Evolutionary conservation across 2,329 filamentous ascomycete species (phyloP).

Genomic region (Juglanconis sp.): DNA sequence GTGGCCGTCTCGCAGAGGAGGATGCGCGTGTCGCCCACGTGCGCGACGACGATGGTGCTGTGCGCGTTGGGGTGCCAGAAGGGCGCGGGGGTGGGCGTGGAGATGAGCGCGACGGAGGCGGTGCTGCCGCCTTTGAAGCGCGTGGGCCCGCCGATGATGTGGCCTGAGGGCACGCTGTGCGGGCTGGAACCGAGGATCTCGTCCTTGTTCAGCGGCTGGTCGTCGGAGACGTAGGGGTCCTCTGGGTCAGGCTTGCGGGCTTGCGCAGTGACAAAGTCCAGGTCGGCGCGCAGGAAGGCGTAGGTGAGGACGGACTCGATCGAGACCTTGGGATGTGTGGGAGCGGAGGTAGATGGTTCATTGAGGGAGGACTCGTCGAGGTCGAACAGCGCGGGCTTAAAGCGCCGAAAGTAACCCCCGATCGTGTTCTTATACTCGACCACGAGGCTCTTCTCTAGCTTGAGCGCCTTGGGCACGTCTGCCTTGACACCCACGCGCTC

Average conservation of each 20-base stretch:
- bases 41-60: slow-evolving; percentile 79
- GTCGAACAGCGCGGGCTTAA: slow-evolving; percentile 75
- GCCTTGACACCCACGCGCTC: slow-evolving; percentile 47
- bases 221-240: slow-evolving; percentile 68
- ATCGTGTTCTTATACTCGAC: slow-evolving; percentile 78
- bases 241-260: slow-evolving; percentile 74
- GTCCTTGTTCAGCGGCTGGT: slow-evolving; percentile 71
- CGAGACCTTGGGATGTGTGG: slow-evolving; percentile 39
- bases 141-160: slow-evolving; percentile 67
- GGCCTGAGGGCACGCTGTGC: slow-evolving; percentile 50
- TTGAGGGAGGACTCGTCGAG: slow-evolving; percentile 28
- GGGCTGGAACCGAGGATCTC: slow-evolving; percentile 71
- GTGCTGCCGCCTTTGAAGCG: slow-evolving; percentile 94
- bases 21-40: slow-evolving; percentile 91
- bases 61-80: slow-evolving; percentile 93
- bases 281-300: slow-evolving; percentile 87
- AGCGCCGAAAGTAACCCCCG: slow-evolving; percentile 91
- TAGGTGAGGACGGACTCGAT: slow-evolving; percentile 82
- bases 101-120: slow-evolving; percentile 83
- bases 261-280: slow-evolving; percentile 90
- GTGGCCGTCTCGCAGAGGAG: slow-evolving; percentile 84
- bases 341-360: neutral
- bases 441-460: slow-evolving; percentile 69
- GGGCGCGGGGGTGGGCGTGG: slow-evolving; percentile 83
- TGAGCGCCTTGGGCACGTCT: slow-evolving; percentile 57